These are phyloP conservation scores for Candida tallmaniae DNA, from an alignment of 805 yeast species.

Conservation along the genomic window DNA sequence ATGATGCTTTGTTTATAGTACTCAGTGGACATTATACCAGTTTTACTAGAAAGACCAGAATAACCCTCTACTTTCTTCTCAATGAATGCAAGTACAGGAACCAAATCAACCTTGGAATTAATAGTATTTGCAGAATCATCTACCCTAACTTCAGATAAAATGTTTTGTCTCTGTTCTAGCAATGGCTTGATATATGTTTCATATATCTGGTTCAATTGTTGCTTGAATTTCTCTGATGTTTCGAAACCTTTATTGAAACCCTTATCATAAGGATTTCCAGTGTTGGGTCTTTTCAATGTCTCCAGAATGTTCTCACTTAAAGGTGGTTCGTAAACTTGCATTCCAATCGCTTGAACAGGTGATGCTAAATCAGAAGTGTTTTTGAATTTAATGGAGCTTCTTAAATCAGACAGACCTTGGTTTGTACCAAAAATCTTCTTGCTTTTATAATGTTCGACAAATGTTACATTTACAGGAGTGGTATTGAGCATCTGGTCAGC, in stretches of 20 bases:
- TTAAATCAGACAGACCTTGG: too few relatives aligned
- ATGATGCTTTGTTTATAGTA: constrained; percentile 22
- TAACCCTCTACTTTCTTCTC: constrained; percentile 25
- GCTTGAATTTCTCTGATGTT: constrained; percentile 21
- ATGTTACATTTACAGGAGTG: constrained; percentile 26
- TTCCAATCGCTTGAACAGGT: constrained; percentile 13
- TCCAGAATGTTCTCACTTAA: background rate
- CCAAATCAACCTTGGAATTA: constrained; percentile 26
- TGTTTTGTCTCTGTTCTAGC: constrained; percentile 4
- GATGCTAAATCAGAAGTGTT: background rate
- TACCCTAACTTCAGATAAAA: constrained; percentile 9
- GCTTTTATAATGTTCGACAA: constrained; percentile 14
- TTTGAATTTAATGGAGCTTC: background rate
- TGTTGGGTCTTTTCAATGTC: background rate
- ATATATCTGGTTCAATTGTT: constrained; percentile 10
- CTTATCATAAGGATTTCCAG: constrained; percentile 26
- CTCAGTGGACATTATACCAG: constrained; percentile 22
- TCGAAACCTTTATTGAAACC: constrained; percentile 33
- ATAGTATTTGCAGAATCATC: constrained; percentile 35
- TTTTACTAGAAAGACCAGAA: constrained; percentile 17
- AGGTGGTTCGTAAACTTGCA: constrained; percentile 13
- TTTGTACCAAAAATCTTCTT: constrained; percentile 1
- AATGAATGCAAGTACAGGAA: constrained; percentile 29
- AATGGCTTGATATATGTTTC: constrained; percentile 11
- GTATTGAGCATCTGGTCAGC: constrained; percentile 13